Evolutionary conservation across 345 rosid genomes (phyloP).

Genomic region (Camelina laxa): DNA sequence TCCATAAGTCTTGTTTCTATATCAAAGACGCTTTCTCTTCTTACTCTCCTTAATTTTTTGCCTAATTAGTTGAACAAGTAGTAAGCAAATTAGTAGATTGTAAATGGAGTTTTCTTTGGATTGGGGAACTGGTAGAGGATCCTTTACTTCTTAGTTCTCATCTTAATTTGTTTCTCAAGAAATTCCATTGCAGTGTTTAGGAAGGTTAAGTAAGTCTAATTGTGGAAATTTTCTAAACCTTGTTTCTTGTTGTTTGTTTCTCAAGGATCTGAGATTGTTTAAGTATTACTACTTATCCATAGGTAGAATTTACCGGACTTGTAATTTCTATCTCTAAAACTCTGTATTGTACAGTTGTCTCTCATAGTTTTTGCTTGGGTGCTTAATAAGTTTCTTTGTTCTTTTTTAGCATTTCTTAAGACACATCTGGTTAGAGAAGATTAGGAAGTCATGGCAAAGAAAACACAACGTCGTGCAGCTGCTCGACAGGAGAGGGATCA

Average conservation of each 20-base stretch:
- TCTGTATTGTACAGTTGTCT: neutral
- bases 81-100: conserved; percentile 22
- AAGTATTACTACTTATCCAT: conserved; percentile 22
- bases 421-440: conserved; percentile 2
- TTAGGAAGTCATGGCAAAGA: conserved; percentile 42
- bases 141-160: conserved; percentile 30
- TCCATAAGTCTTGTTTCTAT: conserved; percentile 20
- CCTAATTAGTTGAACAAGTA: conserved; percentile 10
- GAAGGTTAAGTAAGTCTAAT: conserved; percentile 16
- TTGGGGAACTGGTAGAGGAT: conserved; percentile 27
- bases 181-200: conserved; percentile 37
- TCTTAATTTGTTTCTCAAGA: conserved; percentile 36
- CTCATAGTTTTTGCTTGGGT: neutral
- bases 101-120: conserved; percentile 32
- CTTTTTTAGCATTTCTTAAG: conserved; percentile 35
- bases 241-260: conserved; percentile 13
- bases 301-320: neutral
- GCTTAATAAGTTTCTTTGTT: conserved; percentile 19
- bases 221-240: conserved; percentile 9
- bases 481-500: conserved; percentile 63
- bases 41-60: conserved; percentile 12
- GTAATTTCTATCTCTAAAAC: neutral
- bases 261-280: conserved; percentile 29
- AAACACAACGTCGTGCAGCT: conserved; percentile 49
- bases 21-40: conserved; percentile 12